Evolutionary conservation across 495 filamentous ascomycete species (phyloP), one percentile per base, ranked within the genome.

Genomic region (Aspergillus saccharolyticus): DNA sequence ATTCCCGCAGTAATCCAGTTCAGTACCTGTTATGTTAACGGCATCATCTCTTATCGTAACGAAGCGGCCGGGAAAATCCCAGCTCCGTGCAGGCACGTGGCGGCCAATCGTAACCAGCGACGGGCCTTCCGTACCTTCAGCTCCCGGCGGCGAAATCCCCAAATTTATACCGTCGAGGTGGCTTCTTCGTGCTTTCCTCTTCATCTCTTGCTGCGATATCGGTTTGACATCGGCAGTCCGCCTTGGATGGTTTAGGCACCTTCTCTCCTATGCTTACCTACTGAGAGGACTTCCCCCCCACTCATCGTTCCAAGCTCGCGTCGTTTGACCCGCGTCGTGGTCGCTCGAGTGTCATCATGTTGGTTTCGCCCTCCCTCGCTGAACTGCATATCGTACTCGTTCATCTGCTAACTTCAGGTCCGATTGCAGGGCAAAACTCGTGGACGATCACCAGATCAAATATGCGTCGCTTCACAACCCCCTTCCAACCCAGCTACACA

Each of bases 371-470:
- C 3, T 52, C 45, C 20, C 3, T 52, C 45, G 25, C 51, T 54
- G 25, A 21, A 53, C 56, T 53, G 53, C 60, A 56, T 62, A 55
- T 58, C 49, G 53, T 55, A 18, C 59, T 53, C 33, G 42, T 42
- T 58, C 45, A 44, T 44, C 42, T 42, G 56, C 67, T 71, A 58
- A 70, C 61, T 2, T 42, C 61, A 28, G 53, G 44, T 12, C 17
- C 44, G 53, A 62, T 25, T 44, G 33, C 44, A 86, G 83, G 80
- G 68, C 84, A 78, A 85, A 87, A 67, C 89, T 99, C 71, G 90
- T 96, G 60, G 88, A 95, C 70, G 90, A 91, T 66, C 73, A 86
- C 66, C 90, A 96, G 80, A 96, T 99, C 70, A 81, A 87, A 74
- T 80, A 85, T 64, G 87, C 95, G 56, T 88, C 89, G 58, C 80